Conservation (phyloP, 768 basidiomycete genomes). For the Tubosaeta brunneosetosa region DNA sequence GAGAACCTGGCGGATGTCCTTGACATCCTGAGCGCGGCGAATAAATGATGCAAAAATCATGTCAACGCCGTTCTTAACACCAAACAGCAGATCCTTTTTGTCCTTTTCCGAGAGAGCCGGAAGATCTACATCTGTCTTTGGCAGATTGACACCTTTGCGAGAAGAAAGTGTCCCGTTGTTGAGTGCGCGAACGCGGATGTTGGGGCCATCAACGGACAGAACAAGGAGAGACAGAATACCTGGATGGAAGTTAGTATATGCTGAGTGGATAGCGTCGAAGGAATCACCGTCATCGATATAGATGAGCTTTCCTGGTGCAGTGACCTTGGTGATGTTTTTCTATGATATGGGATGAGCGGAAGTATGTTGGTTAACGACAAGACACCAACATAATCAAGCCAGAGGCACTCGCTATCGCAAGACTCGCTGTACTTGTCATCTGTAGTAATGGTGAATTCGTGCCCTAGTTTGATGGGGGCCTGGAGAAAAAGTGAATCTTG, state of each 20-base stretch:
- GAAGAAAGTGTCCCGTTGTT: conserved; percentile 93
- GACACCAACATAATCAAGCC: conserved; percentile 83
- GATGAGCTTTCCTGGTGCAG: conserved; percentile 93
- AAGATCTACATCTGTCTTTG: conserved; percentile 95
- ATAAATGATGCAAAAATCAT: conserved; percentile 99
- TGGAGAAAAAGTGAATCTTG: conserved; percentile 28
- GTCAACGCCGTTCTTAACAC: conserved; percentile 96
- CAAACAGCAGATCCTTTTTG: conserved; percentile 90
- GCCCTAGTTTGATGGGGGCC: conserved; percentile 83
- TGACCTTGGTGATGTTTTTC: conserved; percentile 93
- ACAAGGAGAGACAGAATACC: conserved; percentile 92
- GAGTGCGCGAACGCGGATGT: conserved; percentile 77
- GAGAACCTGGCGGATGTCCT: conserved; percentile 87
- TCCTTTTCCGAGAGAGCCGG: conserved; percentile 98
- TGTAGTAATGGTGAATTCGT: conserved; percentile 88
- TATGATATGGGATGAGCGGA: conserved; percentile 25
- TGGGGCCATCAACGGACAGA: conserved; percentile 76
- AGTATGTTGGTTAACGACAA: neutral
- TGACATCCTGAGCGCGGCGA: conserved; percentile 90
- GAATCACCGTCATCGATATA: conserved; percentile 89
- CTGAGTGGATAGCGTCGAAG: neutral
- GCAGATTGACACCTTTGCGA: conserved; percentile 98
- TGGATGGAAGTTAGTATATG: conserved; percentile 1
- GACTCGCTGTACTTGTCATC: conserved; percentile 74
- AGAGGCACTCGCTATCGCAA: conserved; percentile 83